Base-by-base conservation (phyloP, 768 basidiomycete genomes). In the Tephrocybe sp. region DNA sequence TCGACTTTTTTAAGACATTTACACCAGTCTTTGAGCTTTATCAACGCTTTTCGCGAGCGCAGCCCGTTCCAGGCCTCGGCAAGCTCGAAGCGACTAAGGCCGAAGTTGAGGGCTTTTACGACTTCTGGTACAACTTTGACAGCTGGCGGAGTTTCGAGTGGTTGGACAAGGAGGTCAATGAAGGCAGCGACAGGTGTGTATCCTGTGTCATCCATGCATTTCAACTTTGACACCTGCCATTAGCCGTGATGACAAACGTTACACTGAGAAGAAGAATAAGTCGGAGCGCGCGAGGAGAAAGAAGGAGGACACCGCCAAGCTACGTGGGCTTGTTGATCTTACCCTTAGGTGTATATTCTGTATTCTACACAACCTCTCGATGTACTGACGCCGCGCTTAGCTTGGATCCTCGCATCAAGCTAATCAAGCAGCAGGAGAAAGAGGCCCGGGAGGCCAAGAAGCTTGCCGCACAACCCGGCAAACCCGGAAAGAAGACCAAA, bases 81-180 rank as follows among this genome's bases (percentile, higher is more conserved):
- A 69, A 69, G 24, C 69, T 78, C 53, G 79, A 89, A 39, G 82
- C 86, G 18, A 67, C 84, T 51, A 96, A 97, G 70, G 80, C 81
- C 58, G 81, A 83, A 50, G 95, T 98, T 48, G 91, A 96, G 67
- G 78, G 73, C 5, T 98, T 99, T 78, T 99, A 99, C 76, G 90
- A 98, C 69, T 97, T 96, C 71, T 99, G 94, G 93, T 98, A 99
- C 79, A 96, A 95, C 79, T 96, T 99, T 71, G 96, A 98, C 70
- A 91, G 88, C 59, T 99, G 96, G 96, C 78, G 96, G 62, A 91
- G 87, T 68, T 99, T 98, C 67, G 96, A 99, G 72, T 98, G 93
- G 78, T 75, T 89, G 58, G 96, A 99, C 75, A 98, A 99, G 78
- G 96, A 99, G 69, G 88, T 93, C 51, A 96, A 98, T 68, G 96